Base-by-base conservation (phyloP, 768 basidiomycete species). In the Leccinum longicurvipes region DNA sequence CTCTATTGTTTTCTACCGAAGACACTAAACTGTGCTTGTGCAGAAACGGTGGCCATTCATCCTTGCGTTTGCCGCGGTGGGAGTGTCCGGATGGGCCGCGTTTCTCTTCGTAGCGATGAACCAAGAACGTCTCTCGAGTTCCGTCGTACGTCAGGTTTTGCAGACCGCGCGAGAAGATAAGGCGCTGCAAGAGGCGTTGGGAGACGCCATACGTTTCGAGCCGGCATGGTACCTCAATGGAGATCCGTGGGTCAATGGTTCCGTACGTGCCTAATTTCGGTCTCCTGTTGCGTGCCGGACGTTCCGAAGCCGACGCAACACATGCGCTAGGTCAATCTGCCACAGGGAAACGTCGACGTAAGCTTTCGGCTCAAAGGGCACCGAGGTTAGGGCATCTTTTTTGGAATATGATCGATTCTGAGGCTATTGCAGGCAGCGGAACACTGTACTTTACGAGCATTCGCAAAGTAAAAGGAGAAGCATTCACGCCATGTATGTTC, bases 381-480 rank as follows among this genome's bases (percentile, higher is more conserved):
- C 42, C 82, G 78, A 74, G 82, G 89, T 84, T 23, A 45, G 76
- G 66, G 6, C 42, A 6, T 1, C 36, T 36, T 36, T 46, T 15
- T n/a, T 15, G 47, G 25, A 27, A 32, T 25, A 19, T 19, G 12
- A 21, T 10, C 25, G 19, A 19, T 28, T 10, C 21, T 34, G 45
- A 51, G 21, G 29, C 9, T 23, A 44, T 27, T 24, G 6, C 55
- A 90, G 89, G 81, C 21, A 77, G 83, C 19, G 90, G 90, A 6
- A 92, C 88, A 17, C 68, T 91, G 2, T 91, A 92, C 65, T 92
- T 91, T 67, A 91, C 89, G 3, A 91, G 88, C 67, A 86, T 92
- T 54, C 79, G 90, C 42, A 86, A 83, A 72, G 82, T 79, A 15
- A 91, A 90, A 64, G 89, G 87, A 9, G 73, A 79, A 39, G 80